Evolutionary conservation across 306 rosid species (phyloP), one percentile per base, ranked within the genome.

Genomic region (Mucuna pruriens): DNA sequence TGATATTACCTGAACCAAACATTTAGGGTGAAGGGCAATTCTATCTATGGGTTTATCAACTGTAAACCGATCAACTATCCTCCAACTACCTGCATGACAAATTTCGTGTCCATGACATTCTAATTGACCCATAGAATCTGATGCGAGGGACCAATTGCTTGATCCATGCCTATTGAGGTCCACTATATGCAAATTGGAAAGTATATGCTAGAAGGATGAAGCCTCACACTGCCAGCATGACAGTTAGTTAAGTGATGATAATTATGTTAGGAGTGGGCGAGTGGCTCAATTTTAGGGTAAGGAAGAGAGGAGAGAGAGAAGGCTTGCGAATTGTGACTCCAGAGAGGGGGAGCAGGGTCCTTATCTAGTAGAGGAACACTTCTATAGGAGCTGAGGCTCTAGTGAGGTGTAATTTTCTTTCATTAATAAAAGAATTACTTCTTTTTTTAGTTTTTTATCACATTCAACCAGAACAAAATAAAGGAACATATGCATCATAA

Each of bases 11-110:
- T 95, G 97, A 89, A 89, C 90, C 80, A 91, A 85, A 85, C 86
- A 74, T 79, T 75, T 87, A 68, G 95, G 95, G 78, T 93, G 95
- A 61, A 90, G 74, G 69, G 93, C 93, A 90, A 95, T 90, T 75
- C 79, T 85, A 80, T 93, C 94, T 33, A 73, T 54, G 36, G 83
- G 31, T 71, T 78, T 83, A 55, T 89, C 88, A 60, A 91, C 94
- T 86, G 85, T 93, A 79, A 91, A 93, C 99, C 97, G 91, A 89
- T 95, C 99, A 49, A 87, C 93, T 46, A 91, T 76, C 99, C 97
- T 85, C 97, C 99, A 82, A 70, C 91, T 74, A 90, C 90, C 99
- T 95, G 92, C 74, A 54, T 6, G 22, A 60, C 17, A 80, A 60
- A 49, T 62, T 34, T 34, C 22, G 75, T 25, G 71, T 62, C 51